A percentile compares a stretch with the other conserved stretches of the same genome.
Conservation (phyloP, 768 basidiomycete species). For the Leccinum truebloodii region DNA sequence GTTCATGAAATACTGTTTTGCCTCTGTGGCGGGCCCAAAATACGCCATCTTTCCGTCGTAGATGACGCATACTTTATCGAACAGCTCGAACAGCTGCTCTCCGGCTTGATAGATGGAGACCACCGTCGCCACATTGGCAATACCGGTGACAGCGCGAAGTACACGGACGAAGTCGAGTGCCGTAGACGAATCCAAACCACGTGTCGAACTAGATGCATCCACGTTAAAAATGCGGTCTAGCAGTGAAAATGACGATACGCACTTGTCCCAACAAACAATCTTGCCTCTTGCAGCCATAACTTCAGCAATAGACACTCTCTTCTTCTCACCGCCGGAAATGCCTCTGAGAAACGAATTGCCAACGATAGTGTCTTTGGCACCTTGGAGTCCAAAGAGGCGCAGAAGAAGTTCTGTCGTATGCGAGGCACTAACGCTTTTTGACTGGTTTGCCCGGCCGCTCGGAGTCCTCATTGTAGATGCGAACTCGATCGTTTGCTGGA, state of each 20-base stretch:
- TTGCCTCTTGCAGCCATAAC: constrained; percentile 60
- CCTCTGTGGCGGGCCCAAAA: constrained; percentile 8
- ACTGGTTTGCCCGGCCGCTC: constrained; percentile 24
- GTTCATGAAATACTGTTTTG: constrained; percentile 3
- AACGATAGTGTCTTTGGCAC: constrained; percentile 69
- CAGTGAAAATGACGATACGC: too few relatives aligned
- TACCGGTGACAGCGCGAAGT: too few relatives aligned
- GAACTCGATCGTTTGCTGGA: constrained; percentile 50
- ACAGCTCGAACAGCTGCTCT: constrained; percentile 61
- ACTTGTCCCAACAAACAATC: constrained; percentile 52
- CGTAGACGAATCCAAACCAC: too few relatives aligned
- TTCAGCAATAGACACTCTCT: constrained; percentile 79
- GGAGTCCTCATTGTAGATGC: constrained; percentile 52
- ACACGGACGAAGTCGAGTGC: too few relatives aligned
- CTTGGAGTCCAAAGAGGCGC: constrained; percentile 75
- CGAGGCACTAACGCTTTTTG: constrained; percentile 33
- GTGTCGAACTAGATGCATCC: too few relatives aligned
- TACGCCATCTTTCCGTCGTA: constrained; percentile 14
- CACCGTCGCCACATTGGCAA: too few relatives aligned
- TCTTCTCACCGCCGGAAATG: constrained; percentile 77
- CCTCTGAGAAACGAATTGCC: constrained; percentile 77
- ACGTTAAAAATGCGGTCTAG: too few relatives aligned
- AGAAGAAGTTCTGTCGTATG: constrained; percentile 49
- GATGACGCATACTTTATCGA: constrained; percentile 47
- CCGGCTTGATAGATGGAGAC: constrained; percentile 55